phyloP scores from a whole-genome alignment of 768 basidiomycete genomes.

The Rubroboletus pulcherrimus region DNA sequence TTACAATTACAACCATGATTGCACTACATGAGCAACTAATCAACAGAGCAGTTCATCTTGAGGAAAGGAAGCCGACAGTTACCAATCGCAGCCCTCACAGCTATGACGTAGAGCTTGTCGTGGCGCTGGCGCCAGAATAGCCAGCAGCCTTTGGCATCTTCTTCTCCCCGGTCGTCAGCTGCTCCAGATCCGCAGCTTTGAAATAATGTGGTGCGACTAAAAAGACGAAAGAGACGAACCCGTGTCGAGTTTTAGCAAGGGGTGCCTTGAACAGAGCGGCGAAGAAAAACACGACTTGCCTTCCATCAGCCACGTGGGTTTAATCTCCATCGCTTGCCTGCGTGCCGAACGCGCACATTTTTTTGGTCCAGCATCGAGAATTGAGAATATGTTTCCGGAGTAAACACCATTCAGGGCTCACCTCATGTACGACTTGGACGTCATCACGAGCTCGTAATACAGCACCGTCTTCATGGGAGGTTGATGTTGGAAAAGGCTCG shows the following conservation, averaged over 20 bases:
- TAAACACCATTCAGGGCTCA: conserved; percentile 25
- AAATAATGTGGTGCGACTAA: conserved; percentile 96
- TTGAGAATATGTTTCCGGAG: not conserved
- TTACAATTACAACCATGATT: conserved; percentile 1
- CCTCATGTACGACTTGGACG: conserved; percentile 95
- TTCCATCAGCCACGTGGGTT: conserved; percentile 91
- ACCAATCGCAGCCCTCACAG: not conserved
- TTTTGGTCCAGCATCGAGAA: not conserved
- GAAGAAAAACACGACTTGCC: conserved; percentile 41
- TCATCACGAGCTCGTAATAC: conserved; percentile 98
- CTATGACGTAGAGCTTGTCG: conserved; percentile 11
- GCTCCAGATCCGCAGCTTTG: conserved; percentile 79
- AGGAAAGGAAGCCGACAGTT: not conserved
- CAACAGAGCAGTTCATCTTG: not conserved
- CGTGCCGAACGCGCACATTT: not conserved
- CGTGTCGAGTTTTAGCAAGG: conserved; percentile 3
- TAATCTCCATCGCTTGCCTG: conserved; percentile 97
- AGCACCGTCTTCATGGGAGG: conserved; percentile 87
- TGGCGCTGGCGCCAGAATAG: conserved; percentile 19
- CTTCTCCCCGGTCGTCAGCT: conserved; percentile 75
- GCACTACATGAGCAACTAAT: not conserved
- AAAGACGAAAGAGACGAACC: not conserved
- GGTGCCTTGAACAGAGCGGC: not conserved
- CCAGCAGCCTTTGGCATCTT: conserved; percentile 87
- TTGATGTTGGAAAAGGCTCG: conserved; percentile 91